Base-by-base conservation (phyloP, 2,329 filamentous ascomycete species). In the Claviceps capensis region DNA sequence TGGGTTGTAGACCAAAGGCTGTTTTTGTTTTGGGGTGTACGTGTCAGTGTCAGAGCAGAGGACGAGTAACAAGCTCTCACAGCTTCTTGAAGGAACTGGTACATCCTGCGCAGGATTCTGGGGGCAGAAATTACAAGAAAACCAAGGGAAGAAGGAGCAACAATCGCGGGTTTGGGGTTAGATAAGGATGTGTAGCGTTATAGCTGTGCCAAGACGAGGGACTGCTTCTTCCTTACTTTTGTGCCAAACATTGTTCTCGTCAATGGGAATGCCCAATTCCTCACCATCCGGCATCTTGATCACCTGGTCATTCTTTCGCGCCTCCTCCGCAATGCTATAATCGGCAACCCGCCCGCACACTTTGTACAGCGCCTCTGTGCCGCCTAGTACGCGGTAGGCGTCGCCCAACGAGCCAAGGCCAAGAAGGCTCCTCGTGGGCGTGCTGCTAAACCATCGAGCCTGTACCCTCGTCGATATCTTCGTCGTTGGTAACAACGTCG, bases 1-100 rank as follows among this genome's bases (percentile, higher is more conserved):
- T 97, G 1, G 89, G 87, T 36, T 79, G 76, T 17, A 98, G 79
- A 26, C 79, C 79, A 57, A 95, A 80, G 49, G 83, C 88, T 95
- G 61, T 47, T 46, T 46, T 26, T 19, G 5, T 34, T 19, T 2
- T 2, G 23, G 26, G 26, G 9, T 34, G 9, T 34, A 34, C 4
- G 8, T 2, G 22, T 23, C 16, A 26, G 22, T 34, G 30, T 3
- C 6, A 3, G 3, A 41, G 17, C 22, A 26, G 7, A 45, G 5
- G 23, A 23, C n/a, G 16, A 30, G 13, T 19, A 17, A 9, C 8
- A 26, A 34, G 9, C 30, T 11, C 9, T 30, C 8, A 30, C 26
- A 30, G 26, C 26, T 30, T 30, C 3, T 9, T 30, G 8, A 30
- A 30, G 8, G 8, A 9, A 9, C 26, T 30, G 26, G 11, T 30